phyloP scores from a whole-genome alignment of 208 protist species.

The Crithidia sp. region DNA sequence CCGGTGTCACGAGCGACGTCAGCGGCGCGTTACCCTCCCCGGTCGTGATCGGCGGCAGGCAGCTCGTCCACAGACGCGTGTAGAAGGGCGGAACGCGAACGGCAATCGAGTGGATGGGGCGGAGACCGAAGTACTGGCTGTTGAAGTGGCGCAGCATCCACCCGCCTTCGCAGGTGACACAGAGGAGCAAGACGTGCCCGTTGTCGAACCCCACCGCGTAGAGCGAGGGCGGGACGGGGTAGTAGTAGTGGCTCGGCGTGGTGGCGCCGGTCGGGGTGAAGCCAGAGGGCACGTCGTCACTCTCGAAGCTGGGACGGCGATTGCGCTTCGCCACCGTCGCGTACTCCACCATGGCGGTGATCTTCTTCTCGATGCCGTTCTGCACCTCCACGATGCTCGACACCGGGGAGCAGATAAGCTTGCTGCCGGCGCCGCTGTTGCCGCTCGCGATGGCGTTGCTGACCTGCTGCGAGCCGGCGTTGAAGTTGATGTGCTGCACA shows the following conservation, averaged over 20 bases:
- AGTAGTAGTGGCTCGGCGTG: slow-evolving; percentile 36
- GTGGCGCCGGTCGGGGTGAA: slow-evolving; percentile 1
- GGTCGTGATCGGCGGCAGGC: slow-evolving; percentile 22
- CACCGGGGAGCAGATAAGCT: slow-evolving; percentile 68
- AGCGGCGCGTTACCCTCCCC: background rate
- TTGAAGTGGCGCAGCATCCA: slow-evolving; percentile 66
- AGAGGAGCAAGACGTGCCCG: slow-evolving; percentile 73
- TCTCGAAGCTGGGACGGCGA: slow-evolving; percentile 10
- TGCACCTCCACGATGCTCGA: slow-evolving; percentile 78
- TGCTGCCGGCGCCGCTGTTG: slow-evolving; percentile 31
- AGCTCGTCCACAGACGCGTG: slow-evolving; percentile 61
- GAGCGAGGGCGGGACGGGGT: slow-evolving; percentile 54
- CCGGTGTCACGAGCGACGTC: slow-evolving; percentile 39
- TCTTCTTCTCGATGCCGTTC: slow-evolving; percentile 69
- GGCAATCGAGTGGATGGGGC: slow-evolving; percentile 59
- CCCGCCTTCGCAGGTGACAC: slow-evolving; percentile 57
- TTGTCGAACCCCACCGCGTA: slow-evolving; percentile 84
- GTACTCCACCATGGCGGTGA: slow-evolving; percentile 48
- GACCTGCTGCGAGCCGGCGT: slow-evolving; percentile 24
- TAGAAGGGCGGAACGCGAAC: slow-evolving; percentile 68
- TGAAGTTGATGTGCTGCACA: slow-evolving; percentile 81
- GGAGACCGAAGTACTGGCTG: slow-evolving; percentile 45
- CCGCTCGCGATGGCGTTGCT: slow-evolving; percentile 24
- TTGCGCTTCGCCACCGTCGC: slow-evolving; percentile 54
- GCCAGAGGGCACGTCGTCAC: slow-evolving; percentile 18